These are phyloP conservation scores for Diplocarpon rosae DNA, from an alignment of 2,329 filamentous ascomycete genomes.

Conservation along the genomic window DNA sequence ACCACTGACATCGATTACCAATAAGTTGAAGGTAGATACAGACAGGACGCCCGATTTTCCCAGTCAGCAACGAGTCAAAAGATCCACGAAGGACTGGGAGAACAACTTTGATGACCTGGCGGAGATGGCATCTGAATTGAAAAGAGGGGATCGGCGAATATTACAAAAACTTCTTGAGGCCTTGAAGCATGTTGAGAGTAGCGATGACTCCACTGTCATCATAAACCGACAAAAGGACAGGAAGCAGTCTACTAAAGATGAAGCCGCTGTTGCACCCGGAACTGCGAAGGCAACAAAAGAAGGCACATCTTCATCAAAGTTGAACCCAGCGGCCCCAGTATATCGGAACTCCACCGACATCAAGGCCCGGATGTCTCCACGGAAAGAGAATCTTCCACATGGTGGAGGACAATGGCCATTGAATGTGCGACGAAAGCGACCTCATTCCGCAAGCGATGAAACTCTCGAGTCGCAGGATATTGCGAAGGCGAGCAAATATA, in stretches of 20 bases:
- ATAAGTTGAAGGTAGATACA: background rate
- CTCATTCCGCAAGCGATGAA: background rate
- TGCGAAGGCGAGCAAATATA: conserved; percentile 4
- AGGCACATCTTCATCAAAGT: background rate
- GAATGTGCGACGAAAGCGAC: conserved; percentile 1
- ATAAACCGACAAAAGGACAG: background rate
- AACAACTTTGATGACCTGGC: conserved; percentile 5
- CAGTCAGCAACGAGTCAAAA: background rate
- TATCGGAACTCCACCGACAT: conserved; percentile 5
- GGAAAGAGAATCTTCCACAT: conserved; percentile 1
- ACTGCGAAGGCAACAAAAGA: background rate
- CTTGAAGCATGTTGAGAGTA: conserved; percentile 12
- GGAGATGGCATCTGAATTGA: conserved; percentile 5
- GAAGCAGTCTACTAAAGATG: background rate
- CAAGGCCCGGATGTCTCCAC: background rate
- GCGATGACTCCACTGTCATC: conserved; percentile 7
- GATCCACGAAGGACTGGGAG: conserved; percentile 1
- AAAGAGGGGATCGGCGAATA: conserved; percentile 11
- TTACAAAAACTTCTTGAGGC: conserved; percentile 16
- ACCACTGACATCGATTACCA: conserved; percentile 4
- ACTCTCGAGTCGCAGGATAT: background rate
- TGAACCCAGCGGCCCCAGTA: conserved; percentile 16
- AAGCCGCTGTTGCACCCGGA: background rate
- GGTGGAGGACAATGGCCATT: conserved; percentile 1
- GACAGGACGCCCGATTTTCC: background rate